These are phyloP conservation scores for Chytridium lagenaria DNA, from an alignment of 371 early-diverging fungal species.

Conservation along the genomic window DNA sequence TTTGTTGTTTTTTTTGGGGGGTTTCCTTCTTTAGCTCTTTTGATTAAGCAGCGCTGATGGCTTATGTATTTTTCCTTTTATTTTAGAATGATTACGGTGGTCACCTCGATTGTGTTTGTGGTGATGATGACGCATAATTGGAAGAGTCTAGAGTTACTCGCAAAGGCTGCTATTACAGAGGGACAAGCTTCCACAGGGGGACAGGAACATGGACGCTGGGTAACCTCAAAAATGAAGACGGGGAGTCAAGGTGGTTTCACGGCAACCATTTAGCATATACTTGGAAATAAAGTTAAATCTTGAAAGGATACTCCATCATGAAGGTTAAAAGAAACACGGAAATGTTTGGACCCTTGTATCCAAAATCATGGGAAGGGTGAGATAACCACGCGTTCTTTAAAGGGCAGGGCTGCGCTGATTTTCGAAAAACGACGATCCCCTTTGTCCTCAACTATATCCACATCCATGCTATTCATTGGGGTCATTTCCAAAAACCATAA, in stretches of 20 bases:
- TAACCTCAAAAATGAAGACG: background rate
- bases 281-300: background rate
- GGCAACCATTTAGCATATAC: too few species aligned
- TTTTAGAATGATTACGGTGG: background rate
- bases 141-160: background rate
- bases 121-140: background rate
- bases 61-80: background rate
- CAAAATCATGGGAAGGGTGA: too few species aligned
- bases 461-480: too few species aligned
- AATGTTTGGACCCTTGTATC: too few species aligned
- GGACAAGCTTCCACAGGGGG: background rate
- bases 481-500: too few species aligned
- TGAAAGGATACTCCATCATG: background rate
- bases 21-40: background rate
- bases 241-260: background rate
- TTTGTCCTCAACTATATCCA: too few species aligned
- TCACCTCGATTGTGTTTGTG: background rate
- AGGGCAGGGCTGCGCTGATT: too few species aligned
- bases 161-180: background rate
- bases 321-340: too few species aligned
- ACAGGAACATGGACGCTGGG: background rate
- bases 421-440: too few species aligned
- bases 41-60: background rate
- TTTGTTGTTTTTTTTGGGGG: background rate
- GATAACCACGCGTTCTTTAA: too few species aligned